These are phyloP conservation scores for Nicotiana sylvestris DNA, from an alignment of 257 asterid genomes.

Conservation along the genomic window DNA sequence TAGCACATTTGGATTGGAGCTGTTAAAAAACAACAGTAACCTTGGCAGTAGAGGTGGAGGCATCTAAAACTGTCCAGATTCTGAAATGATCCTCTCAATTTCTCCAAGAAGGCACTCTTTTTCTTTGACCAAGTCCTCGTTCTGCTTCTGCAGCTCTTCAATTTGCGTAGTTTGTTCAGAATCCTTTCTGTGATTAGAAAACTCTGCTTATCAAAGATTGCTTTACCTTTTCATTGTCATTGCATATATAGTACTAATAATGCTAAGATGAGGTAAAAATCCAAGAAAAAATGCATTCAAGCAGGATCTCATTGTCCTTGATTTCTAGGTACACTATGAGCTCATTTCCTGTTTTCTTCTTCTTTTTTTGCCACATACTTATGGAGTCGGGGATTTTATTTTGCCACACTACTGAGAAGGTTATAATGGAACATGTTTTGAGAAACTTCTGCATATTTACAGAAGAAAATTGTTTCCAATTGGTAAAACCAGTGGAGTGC, in stretches of 20 bases:
- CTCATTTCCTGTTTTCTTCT: not conserved
- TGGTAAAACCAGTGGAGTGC: not conserved
- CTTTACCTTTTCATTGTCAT: not conserved
- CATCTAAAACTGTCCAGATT: slow-evolving; percentile 17
- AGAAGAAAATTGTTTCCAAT: not conserved
- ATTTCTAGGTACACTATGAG: not conserved
- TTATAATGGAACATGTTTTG: not conserved
- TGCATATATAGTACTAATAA: not conserved
- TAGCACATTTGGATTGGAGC: not conserved
- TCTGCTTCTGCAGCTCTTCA: slow-evolving; percentile 76
- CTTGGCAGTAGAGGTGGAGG: not conserved
- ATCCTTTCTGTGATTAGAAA: slow-evolving; percentile 57
- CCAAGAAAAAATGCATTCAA: not conserved
- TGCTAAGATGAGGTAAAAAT: not conserved
- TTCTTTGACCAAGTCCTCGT: slow-evolving; percentile 56
- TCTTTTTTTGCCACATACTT: not conserved
- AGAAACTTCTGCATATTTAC: not conserved
- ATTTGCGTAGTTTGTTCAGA: slow-evolving; percentile 89
- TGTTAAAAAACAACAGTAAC: not conserved
- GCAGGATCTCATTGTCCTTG: not conserved
- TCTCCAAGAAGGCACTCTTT: slow-evolving; percentile 75
- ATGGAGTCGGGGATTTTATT: not conserved
- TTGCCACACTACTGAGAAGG: not conserved
- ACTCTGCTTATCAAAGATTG: not conserved
- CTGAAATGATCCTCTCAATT: slow-evolving; percentile 66